These are phyloP conservation scores for Pythium guiyangense DNA, from an alignment of 352 stramenopile species.

Conservation along the genomic window DNA sequence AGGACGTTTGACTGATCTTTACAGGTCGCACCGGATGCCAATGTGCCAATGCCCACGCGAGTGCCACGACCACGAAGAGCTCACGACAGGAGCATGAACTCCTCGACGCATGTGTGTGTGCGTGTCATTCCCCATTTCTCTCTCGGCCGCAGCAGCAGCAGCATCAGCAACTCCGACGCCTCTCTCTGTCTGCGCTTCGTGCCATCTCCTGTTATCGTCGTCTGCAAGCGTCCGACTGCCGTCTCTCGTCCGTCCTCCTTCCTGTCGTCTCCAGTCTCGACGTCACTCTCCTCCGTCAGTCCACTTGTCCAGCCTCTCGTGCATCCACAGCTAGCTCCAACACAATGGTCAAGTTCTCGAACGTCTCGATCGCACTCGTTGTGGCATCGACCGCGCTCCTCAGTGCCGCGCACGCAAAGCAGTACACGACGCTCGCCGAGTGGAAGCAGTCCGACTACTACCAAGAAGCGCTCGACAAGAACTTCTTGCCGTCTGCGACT, in stretches of 20 bases:
- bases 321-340: not conserved
- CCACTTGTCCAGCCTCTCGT: not conserved
- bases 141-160: too few relatives aligned
- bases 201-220: too few relatives aligned
- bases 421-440: conserved; percentile 23
- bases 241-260: too few relatives aligned
- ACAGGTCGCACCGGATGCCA: conserved; percentile 10
- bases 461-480: conserved; percentile 23
- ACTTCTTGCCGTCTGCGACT: conserved; percentile 14
- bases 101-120: conserved; percentile 3
- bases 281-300: too few relatives aligned
- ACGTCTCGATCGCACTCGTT: conserved; percentile 17
- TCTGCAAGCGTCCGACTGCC: too few relatives aligned
- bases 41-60: too few relatives aligned
- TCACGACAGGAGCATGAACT: not conserved
- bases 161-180: too few relatives aligned
- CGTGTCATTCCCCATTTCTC: too few relatives aligned
- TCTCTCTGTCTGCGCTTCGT: too few relatives aligned
- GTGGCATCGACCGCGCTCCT: conserved; percentile 14
- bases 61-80: conserved; percentile 6
- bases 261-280: too few relatives aligned
- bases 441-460: conserved; percentile 38
- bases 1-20: conserved; percentile 9
- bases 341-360: conserved; percentile 20
- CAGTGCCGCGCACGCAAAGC: conserved; percentile 7